phyloP scores from a whole-genome alignment of 2,329 filamentous ascomycete genomes.

The Verticillium nubilum region DNA sequence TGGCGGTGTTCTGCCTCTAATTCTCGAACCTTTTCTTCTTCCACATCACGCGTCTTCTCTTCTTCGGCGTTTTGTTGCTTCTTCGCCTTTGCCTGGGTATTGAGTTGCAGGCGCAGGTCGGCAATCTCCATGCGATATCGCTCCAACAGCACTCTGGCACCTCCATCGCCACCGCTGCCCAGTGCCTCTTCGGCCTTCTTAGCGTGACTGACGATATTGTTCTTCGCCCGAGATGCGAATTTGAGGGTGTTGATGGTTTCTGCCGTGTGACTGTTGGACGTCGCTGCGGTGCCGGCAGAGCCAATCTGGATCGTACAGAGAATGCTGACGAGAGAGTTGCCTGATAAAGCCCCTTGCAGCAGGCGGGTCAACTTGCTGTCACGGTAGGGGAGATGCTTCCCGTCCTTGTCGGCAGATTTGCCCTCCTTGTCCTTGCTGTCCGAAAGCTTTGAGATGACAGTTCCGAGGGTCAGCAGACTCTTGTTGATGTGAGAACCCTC shows the following conservation, averaged over 20 bases:
- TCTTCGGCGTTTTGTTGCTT: conserved; percentile 57
- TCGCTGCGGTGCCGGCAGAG: conserved; percentile 64
- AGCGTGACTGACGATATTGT: conserved; percentile 95
- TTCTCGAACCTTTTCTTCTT: conserved; percentile 68
- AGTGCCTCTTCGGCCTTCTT: conserved; percentile 91
- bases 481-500: conserved; percentile 99
- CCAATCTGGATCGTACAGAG: conserved; percentile 93
- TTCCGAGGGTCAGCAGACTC: conserved; percentile 88
- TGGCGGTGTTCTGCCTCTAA: conserved; percentile 80
- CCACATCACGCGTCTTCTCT: conserved; percentile 56
- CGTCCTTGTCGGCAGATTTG: conserved; percentile 70
- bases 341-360: conserved; percentile 86
- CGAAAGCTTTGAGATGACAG: conserved; percentile 89
- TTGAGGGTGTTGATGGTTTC: conserved; percentile 96
- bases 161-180: conserved; percentile 74
- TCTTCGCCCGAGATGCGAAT: conserved; percentile 93
- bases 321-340: conserved; percentile 92
- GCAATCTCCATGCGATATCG: conserved; percentile 91
- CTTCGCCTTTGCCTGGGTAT: conserved; percentile 70
- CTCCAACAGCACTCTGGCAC: conserved; percentile 81
- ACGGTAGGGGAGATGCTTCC: conserved; percentile 89
- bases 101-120: conserved; percentile 74
- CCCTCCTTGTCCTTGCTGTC: conserved; percentile 79
- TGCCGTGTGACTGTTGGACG: conserved; percentile 67
- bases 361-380: conserved; percentile 96